Evolutionary conservation across 805 yeast genomes (phyloP), one percentile per base, ranked within the genome.

Genomic region (Candida pseudoglaebosa): DNA sequence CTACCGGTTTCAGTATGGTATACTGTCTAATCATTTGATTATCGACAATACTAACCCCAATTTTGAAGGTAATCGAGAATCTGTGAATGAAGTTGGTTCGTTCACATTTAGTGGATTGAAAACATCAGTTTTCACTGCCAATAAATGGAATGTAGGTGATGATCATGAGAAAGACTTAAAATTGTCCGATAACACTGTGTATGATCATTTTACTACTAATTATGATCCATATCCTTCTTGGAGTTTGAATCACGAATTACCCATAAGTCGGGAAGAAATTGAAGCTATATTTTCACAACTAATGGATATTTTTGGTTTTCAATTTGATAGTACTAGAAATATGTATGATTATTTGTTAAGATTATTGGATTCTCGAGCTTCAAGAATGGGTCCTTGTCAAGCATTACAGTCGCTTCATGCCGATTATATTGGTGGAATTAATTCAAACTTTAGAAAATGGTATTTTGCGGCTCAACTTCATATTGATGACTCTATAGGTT

Each of bases 391-490:
- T 1, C 76, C 85, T 0, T 45, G 42, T 4, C 63, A 62, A 17
- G 87, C 90, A 1, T 66, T 84, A 32, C 61, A 65, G 37, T 67
- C 84, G 0, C 49, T 84, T 7, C 90, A 84, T 56, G 81, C 82
- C 1, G 91, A 84, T 54, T 84, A 82, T 51, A 78, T 84, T 51
- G 86, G 88, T 3, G 93, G 91, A 0, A 50, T 69, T 3, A 75
- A 79, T 47, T 67, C 91, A 1, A 84, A 84, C 52, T 84, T 76
- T 53, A 70, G 73, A 42, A 83, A 79, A 48, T 84, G 93, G 93
- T 83, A 81, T 50, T 81, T 84, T 61, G 87, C 88, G 1, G 77
- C 86, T 2, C 78, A 75, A 43, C 66, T 83, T 63, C 89, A 84
- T 60, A 56, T 75, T 26, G 78, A 75, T 40, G 82, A 78, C 46